Evolutionary conservation across 306 rosid genomes (phyloP).

Genomic region (Canavalia ensiformis): DNA sequence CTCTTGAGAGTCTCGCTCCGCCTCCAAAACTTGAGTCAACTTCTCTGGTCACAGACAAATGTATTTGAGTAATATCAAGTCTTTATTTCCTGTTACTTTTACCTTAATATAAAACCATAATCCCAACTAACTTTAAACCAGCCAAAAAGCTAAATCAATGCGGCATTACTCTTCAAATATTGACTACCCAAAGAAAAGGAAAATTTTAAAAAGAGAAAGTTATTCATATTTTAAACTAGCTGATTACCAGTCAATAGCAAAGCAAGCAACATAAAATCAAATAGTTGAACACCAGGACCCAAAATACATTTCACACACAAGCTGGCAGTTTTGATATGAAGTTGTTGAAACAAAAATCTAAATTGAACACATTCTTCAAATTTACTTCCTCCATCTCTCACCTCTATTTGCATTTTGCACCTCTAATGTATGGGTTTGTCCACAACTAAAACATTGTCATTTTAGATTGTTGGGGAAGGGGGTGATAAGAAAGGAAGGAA

Average conservation of each 20-base stretch:
- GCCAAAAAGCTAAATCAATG: constrained; percentile 3
- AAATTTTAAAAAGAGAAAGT: not conserved
- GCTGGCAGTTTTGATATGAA: constrained; percentile 7
- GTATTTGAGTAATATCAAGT: constrained; percentile 31
- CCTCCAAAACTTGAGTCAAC: constrained; percentile 88
- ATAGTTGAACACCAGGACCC: constrained; percentile 13
- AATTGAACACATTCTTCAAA: constrained; percentile 19
- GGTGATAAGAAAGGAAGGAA: constrained; percentile 11
- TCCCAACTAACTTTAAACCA: constrained; percentile 13
- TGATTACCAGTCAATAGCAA: constrained; percentile 4
- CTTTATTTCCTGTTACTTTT: constrained; percentile 1
- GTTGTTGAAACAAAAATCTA: constrained; percentile 6
- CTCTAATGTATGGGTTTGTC: constrained; percentile 7
- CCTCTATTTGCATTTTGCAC: not conserved
- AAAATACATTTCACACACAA: constrained; percentile 10
- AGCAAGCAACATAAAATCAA: constrained; percentile 19
- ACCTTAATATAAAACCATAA: constrained; percentile 21
- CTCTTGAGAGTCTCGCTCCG: constrained; percentile 88
- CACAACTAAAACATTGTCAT: not conserved
- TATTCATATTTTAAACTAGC: not conserved
- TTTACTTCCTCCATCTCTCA: not conserved
- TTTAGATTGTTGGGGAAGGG: not conserved
- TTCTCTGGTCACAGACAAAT: constrained; percentile 64
- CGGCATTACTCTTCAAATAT: not conserved
- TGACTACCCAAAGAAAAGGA: not conserved